Evolutionary conservation across 257 asterid genomes (phyloP), one percentile per base, ranked within the genome.

Genomic region (Ehretia macrophylla): DNA sequence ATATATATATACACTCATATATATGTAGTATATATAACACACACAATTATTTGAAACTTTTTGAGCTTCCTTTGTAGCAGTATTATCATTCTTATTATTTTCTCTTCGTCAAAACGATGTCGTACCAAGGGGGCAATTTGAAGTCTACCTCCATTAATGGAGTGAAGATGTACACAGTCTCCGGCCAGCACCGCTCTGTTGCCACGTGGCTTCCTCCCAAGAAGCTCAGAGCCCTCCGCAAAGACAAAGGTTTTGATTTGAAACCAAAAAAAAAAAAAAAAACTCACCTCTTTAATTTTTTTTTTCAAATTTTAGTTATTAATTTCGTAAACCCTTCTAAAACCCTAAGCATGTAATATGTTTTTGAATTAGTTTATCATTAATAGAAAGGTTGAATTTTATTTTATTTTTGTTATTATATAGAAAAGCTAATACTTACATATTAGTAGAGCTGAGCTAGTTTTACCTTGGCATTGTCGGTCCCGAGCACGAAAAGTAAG

Each of bases 121-220:
- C 94, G 59, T 74, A 66, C 56, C 81, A 91, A 72, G 98, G 92
- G 37, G 95, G 97, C 0, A 86, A 58, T 74, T 64, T 92, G 86
- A 92, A 88, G 78, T 92, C 97, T 40, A 84, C 84, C 63, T 79
- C 93, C 47, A 79, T 85, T 8, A 92, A 92, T 65, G 97, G 99
- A 60, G 96, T 88, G 10, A 92, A 92, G 75, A 73, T 83, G 89
- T 88, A 92, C 60, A 51, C 95, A 0, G 84, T 92, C 52, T 37
- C 95, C 54, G 87, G 78, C 35, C 86, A 82, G n/a, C 72, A 77
- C 56, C 86, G 89, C 60, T 77, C 94, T 0, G 11, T 64, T 48
- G 97, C 97, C 11, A 66, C 95, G 45, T 92, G 99, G 97, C 83
- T 83, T 52, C 66, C 87, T 68, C 95, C 95, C 27, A 92, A 92